Evolutionary conservation across 139 green algal species (phyloP).

Genomic region (Protoeuglena noctilucae): DNA sequence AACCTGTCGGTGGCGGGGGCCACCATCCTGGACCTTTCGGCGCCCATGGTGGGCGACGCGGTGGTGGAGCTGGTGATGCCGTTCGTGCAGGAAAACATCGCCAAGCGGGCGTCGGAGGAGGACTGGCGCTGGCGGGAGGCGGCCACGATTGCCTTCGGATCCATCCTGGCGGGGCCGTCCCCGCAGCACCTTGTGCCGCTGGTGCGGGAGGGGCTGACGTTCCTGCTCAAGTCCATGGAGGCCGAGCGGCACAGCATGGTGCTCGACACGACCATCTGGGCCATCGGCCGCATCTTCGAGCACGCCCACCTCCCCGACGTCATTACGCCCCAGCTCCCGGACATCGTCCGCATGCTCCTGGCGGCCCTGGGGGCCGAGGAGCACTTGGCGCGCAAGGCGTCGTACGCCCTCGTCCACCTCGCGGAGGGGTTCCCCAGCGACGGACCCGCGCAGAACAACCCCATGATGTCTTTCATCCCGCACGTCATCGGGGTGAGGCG

Average conservation of each 20-base stretch:
- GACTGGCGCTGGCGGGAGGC: constrained; percentile 87
- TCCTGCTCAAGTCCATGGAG: constrained; percentile 28
- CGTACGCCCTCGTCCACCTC: constrained; percentile 60
- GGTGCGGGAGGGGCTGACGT: constrained; percentile 48
- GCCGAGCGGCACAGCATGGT: constrained; percentile 55
- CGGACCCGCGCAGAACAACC: too few relatives aligned
- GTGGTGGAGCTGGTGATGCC: constrained; percentile 71
- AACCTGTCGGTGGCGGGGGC: constrained; percentile 78
- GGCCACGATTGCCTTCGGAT: constrained; percentile 89
- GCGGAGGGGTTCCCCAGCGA: constrained; percentile 36
- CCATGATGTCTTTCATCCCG: background rate
- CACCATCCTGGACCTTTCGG: constrained; percentile 70
- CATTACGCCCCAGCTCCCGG: constrained; percentile 23
- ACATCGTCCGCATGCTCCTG: constrained; percentile 48
- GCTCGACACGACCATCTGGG: constrained; percentile 90
- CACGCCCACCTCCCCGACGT: constrained; percentile 54
- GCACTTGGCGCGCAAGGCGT: constrained; percentile 41
- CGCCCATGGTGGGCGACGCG: constrained; percentile 45
- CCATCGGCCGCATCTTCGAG: constrained; percentile 85
- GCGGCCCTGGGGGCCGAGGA: constrained; percentile 32
- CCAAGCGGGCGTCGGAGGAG: constrained; percentile 34
- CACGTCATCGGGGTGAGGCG: background rate
- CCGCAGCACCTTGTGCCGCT: constrained; percentile 37
- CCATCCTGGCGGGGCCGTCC: constrained; percentile 80
- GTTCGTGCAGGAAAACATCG: constrained; percentile 69